Evolutionary conservation across 2,329 filamentous ascomycete species (phyloP).

Genomic region (Rhexocercosporidium sp.): DNA sequence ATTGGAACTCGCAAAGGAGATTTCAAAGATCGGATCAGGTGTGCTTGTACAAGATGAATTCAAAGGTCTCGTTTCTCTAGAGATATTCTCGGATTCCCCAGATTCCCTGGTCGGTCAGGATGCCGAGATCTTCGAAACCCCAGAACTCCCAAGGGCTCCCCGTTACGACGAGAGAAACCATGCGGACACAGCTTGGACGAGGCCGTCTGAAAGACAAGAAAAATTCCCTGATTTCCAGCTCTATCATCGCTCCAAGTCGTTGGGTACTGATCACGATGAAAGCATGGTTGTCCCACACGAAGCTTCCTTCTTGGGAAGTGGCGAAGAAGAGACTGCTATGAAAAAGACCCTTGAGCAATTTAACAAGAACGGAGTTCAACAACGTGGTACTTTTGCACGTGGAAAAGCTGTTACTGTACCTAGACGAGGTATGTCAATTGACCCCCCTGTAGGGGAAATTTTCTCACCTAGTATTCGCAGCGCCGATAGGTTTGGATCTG

Average conservation of each 20-base stretch:
- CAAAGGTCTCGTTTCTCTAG: not conserved
- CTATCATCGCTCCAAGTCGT: not conserved
- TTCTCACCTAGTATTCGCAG: not conserved
- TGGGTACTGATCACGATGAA: not conserved
- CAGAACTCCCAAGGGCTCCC: not conserved
- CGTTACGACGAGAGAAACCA: not conserved
- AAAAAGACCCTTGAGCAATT: not conserved
- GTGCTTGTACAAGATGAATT: not conserved
- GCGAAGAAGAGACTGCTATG: not conserved
- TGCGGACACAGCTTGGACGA: no score
- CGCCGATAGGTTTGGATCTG: not conserved
- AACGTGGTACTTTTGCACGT: not conserved
- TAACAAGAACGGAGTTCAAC: not conserved
- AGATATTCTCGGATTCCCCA: not conserved
- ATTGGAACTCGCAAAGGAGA: not conserved
- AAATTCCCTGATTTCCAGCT: not conserved
- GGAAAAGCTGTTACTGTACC: not conserved
- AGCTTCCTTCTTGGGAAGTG: not conserved
- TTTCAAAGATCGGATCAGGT: not conserved
- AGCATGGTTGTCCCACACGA: not conserved
- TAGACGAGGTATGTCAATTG: not conserved
- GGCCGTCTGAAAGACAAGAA: not conserved
- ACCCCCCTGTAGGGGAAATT: no score
- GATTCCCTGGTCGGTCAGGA: not conserved
- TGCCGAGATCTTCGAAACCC: not conserved